Conservation (phyloP, 768 basidiomycete species). For the Omphalotus guepiniiformis region DNA sequence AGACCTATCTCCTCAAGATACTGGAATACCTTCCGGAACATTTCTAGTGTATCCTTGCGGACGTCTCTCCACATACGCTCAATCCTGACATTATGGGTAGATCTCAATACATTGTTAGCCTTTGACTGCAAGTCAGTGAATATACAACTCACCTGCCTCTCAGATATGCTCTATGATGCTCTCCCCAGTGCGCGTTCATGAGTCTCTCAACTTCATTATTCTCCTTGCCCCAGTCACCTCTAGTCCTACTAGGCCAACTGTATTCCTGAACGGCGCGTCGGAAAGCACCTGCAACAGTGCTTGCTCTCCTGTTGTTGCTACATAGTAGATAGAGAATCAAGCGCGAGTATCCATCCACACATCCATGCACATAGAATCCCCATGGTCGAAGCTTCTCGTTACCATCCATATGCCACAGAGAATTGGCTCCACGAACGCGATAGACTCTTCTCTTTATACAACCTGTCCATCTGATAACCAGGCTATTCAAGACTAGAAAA, state of each 20-base stretch:
- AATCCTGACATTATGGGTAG: conserved; percentile 25
- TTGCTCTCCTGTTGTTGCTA: conserved; percentile 23
- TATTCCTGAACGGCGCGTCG: conserved; percentile 14
- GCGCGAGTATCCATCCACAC: conserved; percentile 34
- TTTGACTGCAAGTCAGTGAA: too few relatives aligned
- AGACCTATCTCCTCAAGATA: conserved; percentile 22
- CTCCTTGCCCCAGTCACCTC: conserved; percentile 11
- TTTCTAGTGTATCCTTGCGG: conserved; percentile 23
- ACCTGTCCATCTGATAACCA: not conserved
- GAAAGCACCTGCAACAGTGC: conserved; percentile 20
- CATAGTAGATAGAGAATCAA: conserved; percentile 26
- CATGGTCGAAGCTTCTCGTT: conserved; percentile 33
- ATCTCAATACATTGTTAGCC: conserved; percentile 12
- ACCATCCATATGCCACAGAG: conserved; percentile 32
- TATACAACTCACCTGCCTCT: not conserved
- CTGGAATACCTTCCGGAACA: conserved; percentile 24
- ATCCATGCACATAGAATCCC: conserved; percentile 31
- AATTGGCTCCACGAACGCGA: conserved; percentile 24
- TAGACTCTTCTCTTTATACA: conserved; percentile 20
- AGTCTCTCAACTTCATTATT: conserved; percentile 7
- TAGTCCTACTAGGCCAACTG: conserved; percentile 27
- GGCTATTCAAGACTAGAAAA: not conserved
- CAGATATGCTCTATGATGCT: conserved; percentile 7
- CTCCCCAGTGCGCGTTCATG: conserved; percentile 8
- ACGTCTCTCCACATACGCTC: conserved; percentile 23